Evolutionary conservation across 768 basidiomycete genomes (phyloP), one percentile per base, ranked within the genome.

Genomic region (Galerina sulciceps): DNA sequence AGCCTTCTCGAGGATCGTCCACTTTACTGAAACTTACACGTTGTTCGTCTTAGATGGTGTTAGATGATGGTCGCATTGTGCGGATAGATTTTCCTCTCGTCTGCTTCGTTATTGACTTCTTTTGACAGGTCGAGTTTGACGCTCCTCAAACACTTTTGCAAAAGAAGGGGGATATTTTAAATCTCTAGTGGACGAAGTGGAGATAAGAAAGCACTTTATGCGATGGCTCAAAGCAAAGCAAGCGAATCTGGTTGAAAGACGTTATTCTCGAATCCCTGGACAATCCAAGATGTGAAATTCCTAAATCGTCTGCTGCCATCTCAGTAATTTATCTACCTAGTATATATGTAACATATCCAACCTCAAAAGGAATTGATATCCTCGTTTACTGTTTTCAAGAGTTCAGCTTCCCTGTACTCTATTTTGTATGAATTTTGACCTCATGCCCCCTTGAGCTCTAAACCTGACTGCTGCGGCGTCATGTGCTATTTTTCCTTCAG

Each of bases 171-270:
- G 86, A 5, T 70, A 73, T 56, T 72, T 88, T 45, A 78, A 82
- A 48, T 69, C 82, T 4, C 69, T 88, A 43, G 85, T 89, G 0
- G 82, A 88, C 42, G 81, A 82, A 86, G 83, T 54, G 79, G 76
- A 3, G 85, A 88, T 61, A 81, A 74, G 58, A 78, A 80, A 9
- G 67, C 63, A 9, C 63, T 89, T 31, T 79, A 81, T 58, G 77
- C 70, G 1, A 81, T 81, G 76, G 75, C 75, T 13, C 36, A 51
- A 40, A 37, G 20, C 20, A 51, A 38, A 10, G 20, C 49, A 10
- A 37, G 49, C 15, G 49, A 38, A 38, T 51, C 37, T 51, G 15
- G 40, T 40, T 23, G 36, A 40, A 13, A 34, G 9, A 38, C 48
- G 38, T 15, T 14, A 17, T 20, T 15, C 17, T 20, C n/a, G 35